phyloP scores from a whole-genome alignment of 2,329 filamentous ascomycete species.

The Talaromyces sp. region DNA sequence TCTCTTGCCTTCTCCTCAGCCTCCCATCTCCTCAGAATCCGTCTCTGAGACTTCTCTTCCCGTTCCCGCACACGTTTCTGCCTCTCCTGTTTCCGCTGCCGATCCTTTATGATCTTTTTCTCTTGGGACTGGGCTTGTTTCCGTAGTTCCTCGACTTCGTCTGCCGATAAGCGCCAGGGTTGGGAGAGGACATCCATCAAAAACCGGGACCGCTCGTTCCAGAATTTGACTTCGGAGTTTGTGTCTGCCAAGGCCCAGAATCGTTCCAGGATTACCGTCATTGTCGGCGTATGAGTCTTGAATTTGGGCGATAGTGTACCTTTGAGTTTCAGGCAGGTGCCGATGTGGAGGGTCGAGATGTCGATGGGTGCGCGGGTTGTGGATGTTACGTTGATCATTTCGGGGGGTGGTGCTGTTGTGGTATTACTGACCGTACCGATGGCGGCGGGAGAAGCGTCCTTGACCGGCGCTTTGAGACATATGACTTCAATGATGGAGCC shows the following conservation, averaged over 20 bases:
- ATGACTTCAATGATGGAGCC: constrained; percentile 56
- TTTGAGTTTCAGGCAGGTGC: constrained; percentile 54
- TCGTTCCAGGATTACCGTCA: constrained; percentile 55
- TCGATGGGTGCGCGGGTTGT: constrained; percentile 41
- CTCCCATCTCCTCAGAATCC: constrained; percentile 30
- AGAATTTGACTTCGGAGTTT: constrained; percentile 52
- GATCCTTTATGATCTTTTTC: constrained; percentile 37
- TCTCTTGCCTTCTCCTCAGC: constrained; percentile 42
- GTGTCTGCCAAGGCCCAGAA: constrained; percentile 50
- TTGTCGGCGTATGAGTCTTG: constrained; percentile 21
- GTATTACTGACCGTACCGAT: too few relatives aligned
- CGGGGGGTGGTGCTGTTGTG: constrained; percentile 32
- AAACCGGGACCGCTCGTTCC: constrained; percentile 50
- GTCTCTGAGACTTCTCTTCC: constrained; percentile 31
- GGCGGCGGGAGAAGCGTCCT: constrained; percentile 29
- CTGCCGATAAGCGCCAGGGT: constrained; percentile 51
- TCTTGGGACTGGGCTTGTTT: constrained; percentile 41
- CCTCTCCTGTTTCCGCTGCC: constrained; percentile 29
- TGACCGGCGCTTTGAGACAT: constrained; percentile 32
- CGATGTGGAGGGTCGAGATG: constrained; percentile 46
- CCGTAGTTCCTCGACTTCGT: constrained; percentile 43
- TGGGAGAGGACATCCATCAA: constrained; percentile 48
- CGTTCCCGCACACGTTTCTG: constrained; percentile 26
- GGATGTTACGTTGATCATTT: constrained; percentile 24
- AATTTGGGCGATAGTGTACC: constrained; percentile 51